A percentile compares a stretch with the other conserved stretches of the same genome.
These are phyloP conservation scores for Cladosporium velox DNA, from an alignment of 2,329 filamentous ascomycete genomes.

Conservation along the genomic window DNA sequence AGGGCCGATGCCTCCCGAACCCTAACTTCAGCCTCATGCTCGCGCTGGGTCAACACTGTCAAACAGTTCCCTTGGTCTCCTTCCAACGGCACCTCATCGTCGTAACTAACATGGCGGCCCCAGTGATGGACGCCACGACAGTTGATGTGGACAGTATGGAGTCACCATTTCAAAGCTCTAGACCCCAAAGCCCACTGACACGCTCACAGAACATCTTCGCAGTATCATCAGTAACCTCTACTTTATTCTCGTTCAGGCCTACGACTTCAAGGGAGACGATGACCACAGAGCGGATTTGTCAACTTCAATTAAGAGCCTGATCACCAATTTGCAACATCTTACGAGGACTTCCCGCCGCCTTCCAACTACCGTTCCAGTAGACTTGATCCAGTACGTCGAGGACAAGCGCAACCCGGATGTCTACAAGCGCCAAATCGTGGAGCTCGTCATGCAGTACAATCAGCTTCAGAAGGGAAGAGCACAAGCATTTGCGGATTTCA, in stretches of 20 bases:
- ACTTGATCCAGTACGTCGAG: conserved; percentile 67
- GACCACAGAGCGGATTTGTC: conserved; percentile 56
- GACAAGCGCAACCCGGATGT: conserved; percentile 66
- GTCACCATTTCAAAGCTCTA: no score
- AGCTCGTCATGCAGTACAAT: conserved; percentile 63
- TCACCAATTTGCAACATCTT: conserved; percentile 56
- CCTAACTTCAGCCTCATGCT: not conserved
- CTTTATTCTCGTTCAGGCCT: conserved; percentile 59
- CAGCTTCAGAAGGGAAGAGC: conserved; percentile 63
- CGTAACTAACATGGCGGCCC: not conserved
- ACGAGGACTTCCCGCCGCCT: conserved; percentile 52
- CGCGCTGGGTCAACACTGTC: not conserved
- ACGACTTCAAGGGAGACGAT: conserved; percentile 59
- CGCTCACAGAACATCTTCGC: conserved; percentile 44
- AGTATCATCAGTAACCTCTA: conserved; percentile 64
- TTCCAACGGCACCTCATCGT: not conserved
- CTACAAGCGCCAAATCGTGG: conserved; percentile 66
- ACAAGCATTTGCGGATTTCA: conserved; percentile 60
- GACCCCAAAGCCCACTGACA: not conserved
- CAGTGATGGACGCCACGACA: conserved; percentile 12
- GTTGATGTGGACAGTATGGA: conserved; percentile 13
- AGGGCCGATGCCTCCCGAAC: not conserved
- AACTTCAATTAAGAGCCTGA: conserved; percentile 55
- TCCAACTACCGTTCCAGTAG: conserved; percentile 58
- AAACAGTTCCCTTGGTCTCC: not conserved